These are phyloP conservation scores for Nakazawaea wickerhamii DNA, from an alignment of 805 yeast genomes.

Conservation along the genomic window DNA sequence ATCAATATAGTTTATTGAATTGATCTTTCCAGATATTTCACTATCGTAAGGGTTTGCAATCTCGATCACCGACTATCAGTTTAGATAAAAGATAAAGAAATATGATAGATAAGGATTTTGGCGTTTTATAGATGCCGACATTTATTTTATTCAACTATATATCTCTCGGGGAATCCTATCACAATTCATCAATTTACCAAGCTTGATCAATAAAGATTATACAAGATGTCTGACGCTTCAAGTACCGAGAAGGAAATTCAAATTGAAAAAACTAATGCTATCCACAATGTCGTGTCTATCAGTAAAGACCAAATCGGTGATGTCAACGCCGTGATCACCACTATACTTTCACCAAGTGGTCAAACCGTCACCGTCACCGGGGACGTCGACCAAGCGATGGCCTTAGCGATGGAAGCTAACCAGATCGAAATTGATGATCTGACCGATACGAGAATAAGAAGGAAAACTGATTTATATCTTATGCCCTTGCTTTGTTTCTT, in stretches of 20 bases:
- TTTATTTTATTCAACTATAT: no score
- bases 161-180: no score
- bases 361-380: slow-evolving; percentile 5
- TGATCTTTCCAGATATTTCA: no score
- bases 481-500: slow-evolving; percentile 46
- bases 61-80: no score
- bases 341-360: slow-evolving; percentile 14
- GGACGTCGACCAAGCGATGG: slow-evolving; percentile 43
- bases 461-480: slow-evolving; percentile 42
- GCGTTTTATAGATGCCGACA: no score
- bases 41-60: no score
- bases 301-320: slow-evolving; percentile 15
- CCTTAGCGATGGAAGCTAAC: slow-evolving; percentile 29
- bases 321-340: slow-evolving; percentile 8
- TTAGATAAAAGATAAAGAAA: no score
- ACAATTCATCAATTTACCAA: no score
- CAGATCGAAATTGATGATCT: slow-evolving; percentile 20
- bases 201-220: no score
- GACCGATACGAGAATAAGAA: slow-evolving; percentile 13
- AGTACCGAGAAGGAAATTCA: background rate
- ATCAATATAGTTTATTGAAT: no score
- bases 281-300: slow-evolving; percentile 9
- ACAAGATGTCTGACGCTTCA: background rate
- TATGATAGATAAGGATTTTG: no score
- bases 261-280: background rate